Evolutionary conservation across 192 early-diverging fungal genomes (phyloP).

Genomic region (Glomus cerebriforme): DNA sequence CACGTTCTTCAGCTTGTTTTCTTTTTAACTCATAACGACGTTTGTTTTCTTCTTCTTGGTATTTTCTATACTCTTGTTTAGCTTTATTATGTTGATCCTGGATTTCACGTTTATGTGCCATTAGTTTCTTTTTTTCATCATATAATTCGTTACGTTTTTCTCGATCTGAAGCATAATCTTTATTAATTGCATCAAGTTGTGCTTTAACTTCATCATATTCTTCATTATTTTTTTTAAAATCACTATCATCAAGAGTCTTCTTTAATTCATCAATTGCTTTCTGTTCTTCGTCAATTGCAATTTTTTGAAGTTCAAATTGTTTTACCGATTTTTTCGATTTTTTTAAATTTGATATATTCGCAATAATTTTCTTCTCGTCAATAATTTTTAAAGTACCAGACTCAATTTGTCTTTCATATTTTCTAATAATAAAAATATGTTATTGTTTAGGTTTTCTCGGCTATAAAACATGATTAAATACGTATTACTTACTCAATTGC

Average conservation of each 20-base stretch:
- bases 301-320: conserved; percentile 56
- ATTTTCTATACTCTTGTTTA: conserved; percentile 75
- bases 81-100: conserved; percentile 71
- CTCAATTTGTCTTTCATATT: conserved; percentile 77
- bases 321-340: conserved; percentile 73
- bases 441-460: not conserved
- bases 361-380: conserved; percentile 88
- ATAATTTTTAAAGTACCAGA: conserved; percentile 75
- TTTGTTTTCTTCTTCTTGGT: conserved; percentile 59
- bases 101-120: conserved; percentile 64
- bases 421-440: conserved; percentile 42
- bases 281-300: conserved; percentile 58
- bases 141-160: conserved; percentile 69
- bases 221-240: conserved; percentile 64
- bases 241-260: conserved; percentile 63
- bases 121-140: conserved; percentile 71
- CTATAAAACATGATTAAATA: not conserved
- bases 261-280: conserved; percentile 66
- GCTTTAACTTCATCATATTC: conserved; percentile 73
- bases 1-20: conserved; percentile 65
- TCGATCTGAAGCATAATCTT: conserved; percentile 60
- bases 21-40: conserved; percentile 70
- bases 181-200: conserved; percentile 68
- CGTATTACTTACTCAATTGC: conserved; percentile 61
- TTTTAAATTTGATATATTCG: conserved; percentile 81